Evolutionary conservation across 805 yeast genomes (phyloP), one percentile per base, ranked within the genome.

Genomic region (Scheffersomyces amazonensis): DNA sequence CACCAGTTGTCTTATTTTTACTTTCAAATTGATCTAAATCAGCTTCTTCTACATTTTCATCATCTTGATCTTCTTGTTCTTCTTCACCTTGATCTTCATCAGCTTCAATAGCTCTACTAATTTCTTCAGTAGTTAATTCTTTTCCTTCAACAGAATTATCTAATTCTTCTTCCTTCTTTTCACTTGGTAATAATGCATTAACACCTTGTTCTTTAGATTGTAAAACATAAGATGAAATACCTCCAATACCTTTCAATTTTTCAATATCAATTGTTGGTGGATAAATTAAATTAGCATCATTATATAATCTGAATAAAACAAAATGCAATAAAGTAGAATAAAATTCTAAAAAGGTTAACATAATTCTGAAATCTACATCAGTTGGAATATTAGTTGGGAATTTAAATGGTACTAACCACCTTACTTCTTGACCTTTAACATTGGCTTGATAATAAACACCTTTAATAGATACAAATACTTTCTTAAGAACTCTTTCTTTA

Each of bases 351-450:
- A 93, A 93, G 1, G 98, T 91, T 56, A 88, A 73, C 99, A 93
- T 93, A 70, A 93, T 88, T 64, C 93, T 78, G 73, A 93, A 91
- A 66, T 93, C 99, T 42, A 93, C 81, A 62, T 93, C 98, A 32
- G 83, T 66, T 33, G 99, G 98, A 50, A 93, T 84, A 62, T 86
- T 86, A 62, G 91, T 95, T 15, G 99, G 96, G 71, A 90, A 93
- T 64, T 89, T 93, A 76, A 83, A 93, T 17, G 99, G 99, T 33
- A 88, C 95, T 43, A 93, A 78, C 99, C 99, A 93, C 66, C 91
- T 78, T 32, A 93, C 75, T 49, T 87, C 96, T 63, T 89, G 96
- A 49, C 99, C 99, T 61, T 77, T 81, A 33, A 93, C 80, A 44
- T 61, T 77, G 23, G 96, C 98, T 61, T 89, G 88, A 59, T 91